phyloP scores from a whole-genome alignment of 495 filamentous ascomycete species.

The Aspergillus cavernicola region DNA sequence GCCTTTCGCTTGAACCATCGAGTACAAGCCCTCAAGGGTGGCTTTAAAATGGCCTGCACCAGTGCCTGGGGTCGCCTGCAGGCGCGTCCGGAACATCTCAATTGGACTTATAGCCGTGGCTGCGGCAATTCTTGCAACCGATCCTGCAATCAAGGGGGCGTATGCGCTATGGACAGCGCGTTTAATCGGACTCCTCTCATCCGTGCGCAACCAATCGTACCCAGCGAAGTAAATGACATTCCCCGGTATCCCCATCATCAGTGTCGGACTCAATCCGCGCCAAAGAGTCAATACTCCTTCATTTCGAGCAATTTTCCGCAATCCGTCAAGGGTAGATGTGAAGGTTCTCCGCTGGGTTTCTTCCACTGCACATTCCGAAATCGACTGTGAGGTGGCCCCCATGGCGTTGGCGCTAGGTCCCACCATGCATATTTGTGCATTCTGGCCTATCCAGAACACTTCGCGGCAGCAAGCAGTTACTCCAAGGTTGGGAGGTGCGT shows the following conservation, averaged over 20 bases:
- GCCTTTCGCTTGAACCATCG: conserved; percentile 75
- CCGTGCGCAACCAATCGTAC: conserved; percentile 89
- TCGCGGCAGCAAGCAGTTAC: conserved; percentile 95
- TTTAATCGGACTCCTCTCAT: conserved; percentile 63
- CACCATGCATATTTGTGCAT: conserved; percentile 73
- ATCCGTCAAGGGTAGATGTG: conserved; percentile 84
- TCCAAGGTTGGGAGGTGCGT: conserved; percentile 71
- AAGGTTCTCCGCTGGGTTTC: conserved; percentile 78
- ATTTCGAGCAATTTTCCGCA: conserved; percentile 94
- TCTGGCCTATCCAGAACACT: conserved; percentile 93
- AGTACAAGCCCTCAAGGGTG: conserved; percentile 67
- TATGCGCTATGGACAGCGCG: conserved; percentile 57
- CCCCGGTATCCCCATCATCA: conserved; percentile 89
- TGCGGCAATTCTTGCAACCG: conserved; percentile 71
- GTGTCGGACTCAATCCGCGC: conserved; percentile 87
- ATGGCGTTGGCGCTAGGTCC: conserved; percentile 40
- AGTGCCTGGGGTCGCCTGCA: conserved; percentile 67
- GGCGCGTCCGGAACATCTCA: conserved; percentile 90
- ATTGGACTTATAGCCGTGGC: conserved; percentile 83
- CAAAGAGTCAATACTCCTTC: conserved; percentile 85
- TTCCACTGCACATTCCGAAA: conserved; percentile 77
- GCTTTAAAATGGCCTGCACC: conserved; percentile 63
- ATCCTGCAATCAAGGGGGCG: conserved; percentile 76
- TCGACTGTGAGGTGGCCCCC: conserved; percentile 26
- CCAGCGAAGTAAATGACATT: conserved; percentile 99